Conservation (phyloP, 2,329 filamentous ascomycete genomes). For the Botryotinia calthae region DNA sequence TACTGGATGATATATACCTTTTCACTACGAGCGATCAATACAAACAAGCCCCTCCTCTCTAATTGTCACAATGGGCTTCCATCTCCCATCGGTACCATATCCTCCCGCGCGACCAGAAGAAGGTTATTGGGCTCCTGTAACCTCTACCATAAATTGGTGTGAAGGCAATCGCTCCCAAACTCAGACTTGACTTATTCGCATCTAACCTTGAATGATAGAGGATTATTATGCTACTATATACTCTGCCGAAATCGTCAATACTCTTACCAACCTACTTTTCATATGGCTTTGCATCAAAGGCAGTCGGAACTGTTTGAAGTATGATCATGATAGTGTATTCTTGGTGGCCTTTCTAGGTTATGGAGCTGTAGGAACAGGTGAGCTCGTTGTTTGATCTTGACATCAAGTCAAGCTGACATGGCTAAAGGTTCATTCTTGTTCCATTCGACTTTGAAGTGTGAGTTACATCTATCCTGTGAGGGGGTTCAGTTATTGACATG, state of each 20-base stretch:
- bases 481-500: background rate
- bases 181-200: background rate
- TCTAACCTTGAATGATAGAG: constrained; percentile 43
- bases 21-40: background rate
- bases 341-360: constrained; percentile 56
- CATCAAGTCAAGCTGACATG: background rate
- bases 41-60: background rate
- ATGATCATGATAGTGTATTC: constrained; percentile 76
- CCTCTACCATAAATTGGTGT: constrained; percentile 62
- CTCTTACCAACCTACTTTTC: constrained; percentile 79
- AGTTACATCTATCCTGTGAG: constrained; percentile 16
- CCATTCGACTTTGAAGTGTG: constrained; percentile 44
- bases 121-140: constrained; percentile 40
- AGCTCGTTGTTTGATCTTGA: background rate
- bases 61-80: constrained; percentile 29
- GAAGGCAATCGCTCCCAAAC: constrained; percentile 56
- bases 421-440: constrained; percentile 38
- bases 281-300: constrained; percentile 75
- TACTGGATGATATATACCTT: background rate
- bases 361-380: constrained; percentile 41
- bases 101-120: constrained; percentile 34
- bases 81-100: constrained; percentile 37
- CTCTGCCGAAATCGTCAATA: constrained; percentile 74
- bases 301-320: constrained; percentile 66
- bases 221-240: constrained; percentile 75